Percentiles rank a stretch among this genome's conserved stretches.
These are phyloP conservation scores for Plasmodium gaboni DNA, from an alignment of 169 alveolate species.

Conservation along the genomic window DNA sequence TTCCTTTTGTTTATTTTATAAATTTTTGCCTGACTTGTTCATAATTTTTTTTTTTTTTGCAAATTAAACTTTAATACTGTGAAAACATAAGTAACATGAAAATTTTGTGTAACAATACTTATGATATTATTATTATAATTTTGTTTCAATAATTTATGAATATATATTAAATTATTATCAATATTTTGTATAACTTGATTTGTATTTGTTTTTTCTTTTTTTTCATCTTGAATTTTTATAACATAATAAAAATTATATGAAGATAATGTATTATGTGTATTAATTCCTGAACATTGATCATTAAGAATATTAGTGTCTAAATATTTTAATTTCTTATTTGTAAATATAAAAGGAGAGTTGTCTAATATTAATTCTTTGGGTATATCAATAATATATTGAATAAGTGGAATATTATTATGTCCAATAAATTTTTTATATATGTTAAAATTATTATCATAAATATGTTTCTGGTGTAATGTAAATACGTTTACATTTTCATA, in stretches of 20 bases:
- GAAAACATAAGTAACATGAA: neutral
- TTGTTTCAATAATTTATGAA: neutral
- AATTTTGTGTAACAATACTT: slow-evolving; percentile 20
- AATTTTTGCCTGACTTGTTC: neutral
- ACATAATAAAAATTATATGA: slow-evolving; percentile 25
- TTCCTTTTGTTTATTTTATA: neutral
- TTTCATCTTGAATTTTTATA: slow-evolving; percentile 12
- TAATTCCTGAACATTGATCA: neutral
- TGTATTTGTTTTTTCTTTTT: neutral
- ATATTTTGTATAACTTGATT: too few relatives aligned
- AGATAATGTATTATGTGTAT: neutral
- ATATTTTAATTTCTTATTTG: slow-evolving; percentile 19
- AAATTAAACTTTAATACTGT: slow-evolving; percentile 10
- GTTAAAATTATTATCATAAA: slow-evolving; percentile 25
- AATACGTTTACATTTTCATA: neutral
- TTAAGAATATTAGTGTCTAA: slow-evolving; percentile 1
- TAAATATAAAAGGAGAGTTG: slow-evolving; percentile 40
- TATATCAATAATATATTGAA: slow-evolving; percentile 29
- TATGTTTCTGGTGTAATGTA: neutral
- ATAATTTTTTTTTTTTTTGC: too few relatives aligned
- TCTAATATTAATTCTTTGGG: slow-evolving; percentile 11
- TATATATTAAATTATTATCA: neutral
- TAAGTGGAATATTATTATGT: slow-evolving; percentile 15
- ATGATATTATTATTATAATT: neutral
- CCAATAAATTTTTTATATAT: slow-evolving; percentile 25